Conservation (phyloP, 306 rosid genomes). For the Begonia fuchsioides region DNA sequence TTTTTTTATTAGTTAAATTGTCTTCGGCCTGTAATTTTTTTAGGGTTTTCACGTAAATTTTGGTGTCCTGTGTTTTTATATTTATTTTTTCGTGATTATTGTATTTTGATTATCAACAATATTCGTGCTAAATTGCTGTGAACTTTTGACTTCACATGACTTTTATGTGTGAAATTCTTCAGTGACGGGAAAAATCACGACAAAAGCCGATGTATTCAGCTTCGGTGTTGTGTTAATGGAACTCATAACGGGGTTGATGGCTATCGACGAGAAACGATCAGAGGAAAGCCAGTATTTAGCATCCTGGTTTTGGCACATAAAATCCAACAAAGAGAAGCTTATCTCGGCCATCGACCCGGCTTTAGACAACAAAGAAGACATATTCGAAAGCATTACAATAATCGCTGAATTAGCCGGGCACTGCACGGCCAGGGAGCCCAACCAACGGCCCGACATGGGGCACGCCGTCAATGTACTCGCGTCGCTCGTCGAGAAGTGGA, state of each 20-base stretch:
- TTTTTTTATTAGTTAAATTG: too few relatives aligned
- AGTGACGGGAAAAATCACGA: constrained; percentile 58
- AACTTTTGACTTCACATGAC: not conserved
- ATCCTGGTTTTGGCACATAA: constrained; percentile 51
- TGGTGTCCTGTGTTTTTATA: too few relatives aligned
- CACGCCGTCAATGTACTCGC: constrained; percentile 46
- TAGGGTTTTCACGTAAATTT: too few relatives aligned
- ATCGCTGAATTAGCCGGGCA: constrained; percentile 52
- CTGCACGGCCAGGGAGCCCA: constrained; percentile 58
- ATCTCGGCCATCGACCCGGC: constrained; percentile 39
- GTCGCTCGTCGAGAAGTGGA: constrained; percentile 54
- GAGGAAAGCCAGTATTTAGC: constrained; percentile 56
- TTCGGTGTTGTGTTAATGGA: constrained; percentile 54
- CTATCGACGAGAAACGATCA: constrained; percentile 37
- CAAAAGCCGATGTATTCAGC: constrained; percentile 52
- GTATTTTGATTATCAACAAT: too few relatives aligned
- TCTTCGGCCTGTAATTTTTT: too few relatives aligned
- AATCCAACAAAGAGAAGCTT: constrained; percentile 38
- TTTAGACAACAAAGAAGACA: constrained; percentile 38
- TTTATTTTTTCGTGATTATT: too few relatives aligned
- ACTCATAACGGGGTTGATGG: constrained; percentile 40
- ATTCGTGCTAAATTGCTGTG: too few relatives aligned
- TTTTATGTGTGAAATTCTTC: constrained; percentile 11
- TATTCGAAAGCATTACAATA: constrained; percentile 27
- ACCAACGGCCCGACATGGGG: constrained; percentile 54